Percentiles rank a stretch among this genome's conserved stretches.
These are phyloP conservation scores for Dactylonectria macrodidyma DNA, from an alignment of 2,329 filamentous ascomycete genomes.

Conservation along the genomic window DNA sequence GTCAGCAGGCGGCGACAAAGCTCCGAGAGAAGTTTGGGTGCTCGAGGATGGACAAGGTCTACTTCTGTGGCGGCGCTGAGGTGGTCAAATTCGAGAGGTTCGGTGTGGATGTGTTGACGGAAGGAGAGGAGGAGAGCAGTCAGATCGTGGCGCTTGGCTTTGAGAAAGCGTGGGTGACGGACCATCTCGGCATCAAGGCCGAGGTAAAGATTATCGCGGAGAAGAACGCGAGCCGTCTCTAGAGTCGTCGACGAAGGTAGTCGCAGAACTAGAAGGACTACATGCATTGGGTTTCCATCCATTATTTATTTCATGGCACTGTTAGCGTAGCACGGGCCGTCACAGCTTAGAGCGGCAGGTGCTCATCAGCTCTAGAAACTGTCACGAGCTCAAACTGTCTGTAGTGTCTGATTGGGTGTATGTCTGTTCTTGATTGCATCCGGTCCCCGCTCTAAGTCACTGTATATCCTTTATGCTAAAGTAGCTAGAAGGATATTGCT, in stretches of 20 bases:
- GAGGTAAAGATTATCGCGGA: slow-evolving; percentile 27
- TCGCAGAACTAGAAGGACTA: not conserved
- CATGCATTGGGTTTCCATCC: not conserved
- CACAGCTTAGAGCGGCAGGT: too few relatives aligned
- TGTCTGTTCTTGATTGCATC: too few relatives aligned
- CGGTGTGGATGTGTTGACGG: slow-evolving; percentile 58
- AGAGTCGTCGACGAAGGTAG: slow-evolving; percentile 3
- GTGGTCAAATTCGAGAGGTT: slow-evolving; percentile 59
- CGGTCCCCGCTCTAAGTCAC: too few relatives aligned
- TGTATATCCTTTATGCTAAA: too few relatives aligned
- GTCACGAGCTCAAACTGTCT: too few relatives aligned
- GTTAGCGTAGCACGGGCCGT: too few relatives aligned
- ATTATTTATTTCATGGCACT: too few relatives aligned
- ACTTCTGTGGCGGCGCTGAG: slow-evolving; percentile 57
- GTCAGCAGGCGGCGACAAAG: slow-evolving; percentile 63
- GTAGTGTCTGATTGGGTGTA: too few relatives aligned
- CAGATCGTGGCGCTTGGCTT: slow-evolving; percentile 48
- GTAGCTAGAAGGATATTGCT: too few relatives aligned
- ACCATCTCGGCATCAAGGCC: slow-evolving; percentile 58
- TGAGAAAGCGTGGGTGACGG: slow-evolving; percentile 64
- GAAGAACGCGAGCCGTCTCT: slow-evolving; percentile 22
- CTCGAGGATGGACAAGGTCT: slow-evolving; percentile 68
- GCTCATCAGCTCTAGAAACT: too few relatives aligned
- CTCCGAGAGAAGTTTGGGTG: slow-evolving; percentile 62
- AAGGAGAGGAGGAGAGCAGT: slow-evolving; percentile 50